Conservation (phyloP, 805 yeast genomes). For the Peterozyma toletana region DNA sequence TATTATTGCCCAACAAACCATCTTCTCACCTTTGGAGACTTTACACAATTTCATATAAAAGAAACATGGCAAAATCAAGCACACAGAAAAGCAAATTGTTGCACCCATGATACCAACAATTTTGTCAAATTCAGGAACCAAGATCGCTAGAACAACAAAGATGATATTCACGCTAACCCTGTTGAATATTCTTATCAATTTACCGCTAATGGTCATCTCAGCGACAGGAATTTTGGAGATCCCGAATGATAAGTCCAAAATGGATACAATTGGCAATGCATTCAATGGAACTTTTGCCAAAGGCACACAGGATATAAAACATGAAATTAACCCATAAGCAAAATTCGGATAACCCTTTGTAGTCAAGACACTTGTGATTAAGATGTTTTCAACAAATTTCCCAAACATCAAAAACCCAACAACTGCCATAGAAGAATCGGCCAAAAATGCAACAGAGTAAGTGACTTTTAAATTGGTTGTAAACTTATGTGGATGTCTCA, state of each 20-base stretch:
- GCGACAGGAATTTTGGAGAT: constrained; percentile 10
- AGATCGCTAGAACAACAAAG: constrained; percentile 59
- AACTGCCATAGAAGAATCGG: constrained; percentile 56
- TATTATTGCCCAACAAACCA: constrained; percentile 39
- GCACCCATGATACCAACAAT: constrained; percentile 82
- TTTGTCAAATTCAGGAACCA: constrained; percentile 79
- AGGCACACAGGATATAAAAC: constrained; percentile 72
- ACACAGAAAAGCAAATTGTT: constrained; percentile 71
- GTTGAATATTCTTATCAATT: constrained; percentile 16
- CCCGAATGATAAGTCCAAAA: constrained; percentile 44
- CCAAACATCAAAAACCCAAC: constrained; percentile 83
- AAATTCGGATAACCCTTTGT: constrained; percentile 63
- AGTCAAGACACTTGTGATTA: constrained; percentile 66
- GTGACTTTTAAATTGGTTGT: constrained; percentile 43
- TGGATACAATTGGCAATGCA: constrained; percentile 80
- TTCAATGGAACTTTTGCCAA: constrained; percentile 82
- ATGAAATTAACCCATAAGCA: constrained; percentile 50
- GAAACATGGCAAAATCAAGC: constrained; percentile 71
- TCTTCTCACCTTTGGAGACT: constrained; percentile 34
- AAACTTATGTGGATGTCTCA: constrained; percentile 65
- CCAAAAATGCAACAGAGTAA: constrained; percentile 47
- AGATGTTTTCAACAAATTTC: constrained; percentile 53
- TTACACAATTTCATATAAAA: constrained; percentile 65
- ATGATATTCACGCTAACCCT: constrained; percentile 49
- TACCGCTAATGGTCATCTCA: constrained; percentile 3